These are phyloP conservation scores for Thermoascus crustaceus DNA, from an alignment of 2,329 filamentous ascomycete species.

Conservation along the genomic window DNA sequence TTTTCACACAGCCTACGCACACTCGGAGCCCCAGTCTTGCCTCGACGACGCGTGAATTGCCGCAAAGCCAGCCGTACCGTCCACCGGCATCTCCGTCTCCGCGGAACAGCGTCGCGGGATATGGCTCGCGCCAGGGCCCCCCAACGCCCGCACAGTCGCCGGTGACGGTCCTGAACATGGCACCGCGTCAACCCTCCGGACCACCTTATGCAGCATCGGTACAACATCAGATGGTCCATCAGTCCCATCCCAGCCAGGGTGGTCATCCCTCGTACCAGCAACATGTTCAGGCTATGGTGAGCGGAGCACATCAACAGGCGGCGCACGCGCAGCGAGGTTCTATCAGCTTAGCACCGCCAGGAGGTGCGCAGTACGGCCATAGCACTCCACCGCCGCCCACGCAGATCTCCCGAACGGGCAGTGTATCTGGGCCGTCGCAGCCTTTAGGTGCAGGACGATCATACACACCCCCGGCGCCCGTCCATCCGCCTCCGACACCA, in stretches of 20 bases:
- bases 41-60: conserved; percentile 23
- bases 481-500: conserved; percentile 20
- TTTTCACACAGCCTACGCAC: conserved; percentile 23
- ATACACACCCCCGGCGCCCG: conserved; percentile 31
- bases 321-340: conserved; percentile 22
- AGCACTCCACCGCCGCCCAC: conserved; percentile 27
- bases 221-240: conserved; percentile 15
- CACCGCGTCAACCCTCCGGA: conserved; percentile 19
- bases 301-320: conserved; percentile 26
- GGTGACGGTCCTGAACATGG: conserved; percentile 19
- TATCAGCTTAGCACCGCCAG: conserved; percentile 20
- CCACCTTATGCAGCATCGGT: conserved; percentile 20
- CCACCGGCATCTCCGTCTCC: conserved; percentile 22
- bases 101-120: conserved; percentile 21
- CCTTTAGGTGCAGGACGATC: conserved; percentile 25
- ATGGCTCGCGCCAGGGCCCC: conserved; percentile 24
- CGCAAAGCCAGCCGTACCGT: conserved; percentile 18
- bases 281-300: conserved; percentile 32
- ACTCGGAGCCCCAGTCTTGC: conserved; percentile 11
- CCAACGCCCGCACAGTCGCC: conserved; percentile 24
- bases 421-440: conserved; percentile 16
- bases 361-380: conserved; percentile 21
- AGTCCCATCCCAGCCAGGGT: conserved; percentile 10
- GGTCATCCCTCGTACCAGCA: conserved; percentile 28
- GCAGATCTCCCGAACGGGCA: conserved; percentile 18